Base-by-base conservation (phyloP, 352 stramenopile genomes). In the Aphanomyces stellatus region DNA sequence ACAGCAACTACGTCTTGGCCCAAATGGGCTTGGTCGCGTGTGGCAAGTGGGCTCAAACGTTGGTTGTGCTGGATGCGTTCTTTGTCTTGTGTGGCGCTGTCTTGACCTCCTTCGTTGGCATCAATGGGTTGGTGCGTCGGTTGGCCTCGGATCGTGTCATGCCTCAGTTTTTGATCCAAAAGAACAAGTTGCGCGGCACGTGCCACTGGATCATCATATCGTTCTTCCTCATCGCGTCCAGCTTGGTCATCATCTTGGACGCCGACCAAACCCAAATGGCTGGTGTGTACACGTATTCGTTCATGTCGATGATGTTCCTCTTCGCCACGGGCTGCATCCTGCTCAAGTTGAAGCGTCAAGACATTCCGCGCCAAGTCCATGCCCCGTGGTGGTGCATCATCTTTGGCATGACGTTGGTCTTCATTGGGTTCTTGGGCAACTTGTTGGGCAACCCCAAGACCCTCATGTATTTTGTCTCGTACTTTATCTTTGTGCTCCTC, bases 261-360 rank as follows among this genome's bases (percentile, higher is more conserved):
- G 87, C 83, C 13, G 81, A 97, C 49, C 81, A 93, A 15, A 86
- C 76, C 28, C 82, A 87, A 24, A 78, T 98, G 2, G 82, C 84
- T 10, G 90, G 90, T 8, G 92, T 98, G 28, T 98, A 97, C 69
- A 96, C 86, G 27, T 95, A 96, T 62, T 83, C 90, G 5, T 98
- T 97, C 64, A 70, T 98, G 8, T 80, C 80, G 1, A 84, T 98
- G 13, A 97, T 98, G 88, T 82, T 78, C 24, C 79, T 97, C 27
- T 98, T 97, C 55, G 88, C 88, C 4, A 82, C 92, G 62, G 90
- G 90, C 6, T 96, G 88, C 69, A 95, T 97, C 69, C 43, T 97
- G 34, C 85, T 98, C 40, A 97, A 97, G 71, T 74, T 96, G 53
- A 98, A 98, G 74, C 78, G 91, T 24, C 87, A 93, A 71, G 79